These are phyloP conservation scores for Hevea brasiliensis DNA, from an alignment of 345 rosid genomes.

Conservation along the genomic window DNA sequence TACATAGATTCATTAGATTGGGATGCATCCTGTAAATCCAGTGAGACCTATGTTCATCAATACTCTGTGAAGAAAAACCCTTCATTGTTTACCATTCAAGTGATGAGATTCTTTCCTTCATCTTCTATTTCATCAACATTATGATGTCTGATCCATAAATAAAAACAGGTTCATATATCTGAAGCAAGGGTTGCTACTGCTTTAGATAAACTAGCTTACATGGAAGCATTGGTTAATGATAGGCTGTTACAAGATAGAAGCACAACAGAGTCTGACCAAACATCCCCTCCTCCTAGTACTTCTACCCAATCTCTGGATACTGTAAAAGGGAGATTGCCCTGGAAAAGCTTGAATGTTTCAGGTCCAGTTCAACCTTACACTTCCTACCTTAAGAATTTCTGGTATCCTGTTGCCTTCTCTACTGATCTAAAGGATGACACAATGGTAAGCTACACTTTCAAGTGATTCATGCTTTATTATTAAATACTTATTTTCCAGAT, in stretches of 20 bases:
- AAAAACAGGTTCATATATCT: slow-evolving; percentile 85
- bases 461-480: not conserved
- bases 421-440: slow-evolving; percentile 80
- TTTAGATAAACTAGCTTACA: slow-evolving; percentile 87
- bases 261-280: slow-evolving; percentile 40
- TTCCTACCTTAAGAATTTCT: slow-evolving; percentile 74
- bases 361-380: slow-evolving; percentile 88
- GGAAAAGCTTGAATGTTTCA: slow-evolving; percentile 74
- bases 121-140: slow-evolving; percentile 8
- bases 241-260: slow-evolving; percentile 65
- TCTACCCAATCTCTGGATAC: slow-evolving; percentile 44
- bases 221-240: slow-evolving; percentile 88
- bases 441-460: slow-evolving; percentile 52
- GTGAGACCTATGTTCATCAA: not conserved
- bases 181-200: slow-evolving; percentile 95
- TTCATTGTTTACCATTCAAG: not conserved
- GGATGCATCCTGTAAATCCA: not conserved
- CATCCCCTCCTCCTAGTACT: slow-evolving; percentile 47
- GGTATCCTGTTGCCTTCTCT: slow-evolving; percentile 94
- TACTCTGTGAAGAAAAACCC: not conserved
- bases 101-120: not conserved
- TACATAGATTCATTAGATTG: not conserved
- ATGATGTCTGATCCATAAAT: slow-evolving; percentile 16
- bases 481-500: not conserved
- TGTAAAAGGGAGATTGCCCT: slow-evolving; percentile 44